phyloP scores from a whole-genome alignment of 805 yeast genomes.

The Candida tammaniensis region DNA sequence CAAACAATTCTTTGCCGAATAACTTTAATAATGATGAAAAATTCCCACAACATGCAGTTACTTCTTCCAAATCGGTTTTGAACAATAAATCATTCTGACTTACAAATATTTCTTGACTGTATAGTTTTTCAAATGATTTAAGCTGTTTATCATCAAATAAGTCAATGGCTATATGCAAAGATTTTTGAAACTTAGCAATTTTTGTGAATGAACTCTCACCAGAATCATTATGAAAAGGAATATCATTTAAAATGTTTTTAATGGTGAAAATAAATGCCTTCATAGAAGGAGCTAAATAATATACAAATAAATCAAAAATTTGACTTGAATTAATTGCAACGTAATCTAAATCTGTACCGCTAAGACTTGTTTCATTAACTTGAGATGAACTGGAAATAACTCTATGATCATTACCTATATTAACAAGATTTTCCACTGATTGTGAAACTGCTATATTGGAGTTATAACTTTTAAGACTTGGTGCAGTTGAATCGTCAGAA shows the following conservation, averaged over 20 bases:
- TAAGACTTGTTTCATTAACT: background rate
- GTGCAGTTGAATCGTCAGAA: slow-evolving; percentile 9
- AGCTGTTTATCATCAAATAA: slow-evolving; percentile 57
- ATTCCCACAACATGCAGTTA: slow-evolving; percentile 82
- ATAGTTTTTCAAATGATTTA: slow-evolving; percentile 55
- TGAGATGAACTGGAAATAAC: background rate
- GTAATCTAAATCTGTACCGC: slow-evolving; percentile 12
- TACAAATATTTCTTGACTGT: slow-evolving; percentile 52
- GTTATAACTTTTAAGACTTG: slow-evolving; percentile 23
- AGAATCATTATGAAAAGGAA: slow-evolving; percentile 48
- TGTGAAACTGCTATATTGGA: slow-evolving; percentile 21
- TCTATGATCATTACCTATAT: slow-evolving; percentile 12
- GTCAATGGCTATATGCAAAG: slow-evolving; percentile 50
- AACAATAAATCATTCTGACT: slow-evolving; percentile 27
- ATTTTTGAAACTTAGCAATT: slow-evolving; percentile 43
- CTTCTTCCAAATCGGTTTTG: slow-evolving; percentile 69
- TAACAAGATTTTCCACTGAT: slow-evolving; percentile 28
- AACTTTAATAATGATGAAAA: slow-evolving; percentile 65
- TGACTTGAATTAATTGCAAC: slow-evolving; percentile 35
- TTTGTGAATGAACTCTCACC: slow-evolving; percentile 31
- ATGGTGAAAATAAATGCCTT: slow-evolving; percentile 64
- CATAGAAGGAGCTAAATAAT: slow-evolving; percentile 69
- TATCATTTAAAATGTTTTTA: slow-evolving; percentile 54
- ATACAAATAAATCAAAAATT: slow-evolving; percentile 64
- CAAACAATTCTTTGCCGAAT: slow-evolving; percentile 55